phyloP scores from a whole-genome alignment of 345 rosid genomes.

The Citrus inodora region DNA sequence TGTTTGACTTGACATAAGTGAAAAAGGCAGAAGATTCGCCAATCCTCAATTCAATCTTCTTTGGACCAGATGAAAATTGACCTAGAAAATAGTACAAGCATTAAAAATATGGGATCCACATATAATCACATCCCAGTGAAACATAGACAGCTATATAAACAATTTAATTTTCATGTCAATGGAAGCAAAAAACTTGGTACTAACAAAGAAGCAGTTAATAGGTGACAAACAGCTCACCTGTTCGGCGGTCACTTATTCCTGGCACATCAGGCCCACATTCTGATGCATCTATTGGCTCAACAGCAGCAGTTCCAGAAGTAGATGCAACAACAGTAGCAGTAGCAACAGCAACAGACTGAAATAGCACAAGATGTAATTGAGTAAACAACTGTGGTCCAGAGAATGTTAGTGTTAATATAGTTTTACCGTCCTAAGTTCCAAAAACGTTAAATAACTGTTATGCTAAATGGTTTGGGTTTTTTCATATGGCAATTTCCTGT shows the following conservation, averaged over 20 bases:
- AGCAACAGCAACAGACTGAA: slow-evolving; percentile 28
- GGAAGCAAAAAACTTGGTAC: slow-evolving; percentile 1
- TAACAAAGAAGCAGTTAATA: slow-evolving; percentile 5
- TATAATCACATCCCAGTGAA: neutral
- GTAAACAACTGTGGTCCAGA: neutral
- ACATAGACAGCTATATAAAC: neutral
- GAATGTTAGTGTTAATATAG: neutral
- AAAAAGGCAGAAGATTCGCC: slow-evolving; percentile 98
- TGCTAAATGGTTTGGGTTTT: neutral
- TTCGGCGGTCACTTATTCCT: slow-evolving; percentile 50
- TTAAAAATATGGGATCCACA: neutral
- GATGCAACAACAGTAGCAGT: slow-evolving; percentile 4
- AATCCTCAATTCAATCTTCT: slow-evolving; percentile 67
- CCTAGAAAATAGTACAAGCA: slow-evolving; percentile 38
- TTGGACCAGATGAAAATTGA: slow-evolving; percentile 65
- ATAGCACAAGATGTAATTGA: slow-evolving; percentile 4
- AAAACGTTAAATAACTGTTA: neutral
- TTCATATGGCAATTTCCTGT: neutral
- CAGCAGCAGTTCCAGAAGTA: slow-evolving; percentile 9
- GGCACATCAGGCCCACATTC: slow-evolving; percentile 51
- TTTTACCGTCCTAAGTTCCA: neutral
- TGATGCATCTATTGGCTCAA: slow-evolving; percentile 33
- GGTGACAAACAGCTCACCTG: slow-evolving; percentile 44
- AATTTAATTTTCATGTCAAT: neutral
- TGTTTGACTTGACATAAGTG: slow-evolving; percentile 73